Base-by-base conservation (phyloP, 345 rosid genomes). In the Hypericum androsaemum region DNA sequence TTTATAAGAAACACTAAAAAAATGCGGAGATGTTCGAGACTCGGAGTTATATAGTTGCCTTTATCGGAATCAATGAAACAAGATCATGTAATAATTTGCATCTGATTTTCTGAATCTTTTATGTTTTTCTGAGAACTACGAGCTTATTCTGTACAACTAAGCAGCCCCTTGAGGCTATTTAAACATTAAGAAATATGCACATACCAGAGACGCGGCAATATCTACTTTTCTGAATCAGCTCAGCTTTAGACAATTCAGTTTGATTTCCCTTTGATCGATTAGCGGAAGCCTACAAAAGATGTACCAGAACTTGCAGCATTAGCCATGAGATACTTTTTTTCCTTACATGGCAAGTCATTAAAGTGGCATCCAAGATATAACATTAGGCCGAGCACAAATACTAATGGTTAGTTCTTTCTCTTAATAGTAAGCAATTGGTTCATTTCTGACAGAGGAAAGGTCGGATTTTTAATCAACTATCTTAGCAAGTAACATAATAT, bases 171-270 rank as follows among this genome's bases (percentile, higher is more conserved):
- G 39, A 11, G 12, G 10, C 2, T 5, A 12, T 35, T 43, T 9
- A 42, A n/a, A 8, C 12, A 17, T 47, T 37, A 1, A 43, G 43
- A 17, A 14, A n/a, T 8, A 54, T 37, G 36, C 54, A 64, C 32
- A 36, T 72, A 90, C 98, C 96, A 64, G 89, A 72, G 58, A 90
- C 88, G 38, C 88, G 89, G 62, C 98, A 90, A 57, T 87, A 84
- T 41, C 95, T 80, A 70, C 96, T 90, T 71, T 64, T 87, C 57
- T 75, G 77, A 48, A 90, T 77, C 66, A 90, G 89, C 39, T 90
- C 96, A 41, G 98, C 73, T 75, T 72, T 73, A 22, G 98, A 80
- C 39, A 84, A 68, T 56, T 87, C 96, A 6, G 81, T 90, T 56
- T 73, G 77, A 41, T 90, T 87, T 42, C 95, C 96, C 73, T 90